phyloP scores from a whole-genome alignment of 768 basidiomycete species.

The Tylopilus rubrobrunneus region DNA sequence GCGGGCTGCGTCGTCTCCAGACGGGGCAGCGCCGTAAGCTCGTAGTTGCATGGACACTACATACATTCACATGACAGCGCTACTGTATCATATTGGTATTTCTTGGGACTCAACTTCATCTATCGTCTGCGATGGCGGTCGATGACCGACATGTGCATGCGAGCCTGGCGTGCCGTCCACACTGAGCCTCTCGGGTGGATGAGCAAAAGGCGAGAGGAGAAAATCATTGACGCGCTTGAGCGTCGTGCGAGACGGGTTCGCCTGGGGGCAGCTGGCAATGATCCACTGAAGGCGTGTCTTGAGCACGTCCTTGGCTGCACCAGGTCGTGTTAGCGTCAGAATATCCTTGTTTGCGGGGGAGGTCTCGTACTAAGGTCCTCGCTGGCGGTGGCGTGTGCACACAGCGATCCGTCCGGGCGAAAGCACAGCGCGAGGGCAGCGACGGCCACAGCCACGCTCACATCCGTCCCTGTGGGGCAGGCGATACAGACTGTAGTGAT shows the following conservation, averaged over 20 bases:
- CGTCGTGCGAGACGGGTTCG: constrained; percentile 81
- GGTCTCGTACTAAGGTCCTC: constrained; percentile 12
- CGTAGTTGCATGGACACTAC: background rate
- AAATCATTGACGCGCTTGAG: constrained; percentile 78
- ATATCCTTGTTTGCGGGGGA: no score
- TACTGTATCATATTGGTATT: background rate
- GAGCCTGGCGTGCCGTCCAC: background rate
- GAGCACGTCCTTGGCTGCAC: constrained; percentile 56
- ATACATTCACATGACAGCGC: background rate
- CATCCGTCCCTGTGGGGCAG: constrained; percentile 58
- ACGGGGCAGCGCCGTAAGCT: background rate
- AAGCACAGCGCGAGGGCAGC: constrained; percentile 58
- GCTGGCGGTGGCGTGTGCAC: constrained; percentile 1
- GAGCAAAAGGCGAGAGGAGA: constrained; percentile 43
- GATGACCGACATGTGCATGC: background rate
- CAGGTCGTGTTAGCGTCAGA: background rate
- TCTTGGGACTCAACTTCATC: background rate
- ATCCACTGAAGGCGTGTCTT: constrained; percentile 83
- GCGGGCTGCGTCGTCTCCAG: constrained; percentile 24
- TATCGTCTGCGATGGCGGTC: background rate
- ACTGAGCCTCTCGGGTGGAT: background rate
- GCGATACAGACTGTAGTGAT: constrained; percentile 41
- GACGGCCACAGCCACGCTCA: constrained; percentile 60
- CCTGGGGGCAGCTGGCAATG: constrained; percentile 64
- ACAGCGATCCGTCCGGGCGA: constrained; percentile 43